phyloP scores from a whole-genome alignment of 2,329 filamentous ascomycete species.

The Alternaria conjuncta region DNA sequence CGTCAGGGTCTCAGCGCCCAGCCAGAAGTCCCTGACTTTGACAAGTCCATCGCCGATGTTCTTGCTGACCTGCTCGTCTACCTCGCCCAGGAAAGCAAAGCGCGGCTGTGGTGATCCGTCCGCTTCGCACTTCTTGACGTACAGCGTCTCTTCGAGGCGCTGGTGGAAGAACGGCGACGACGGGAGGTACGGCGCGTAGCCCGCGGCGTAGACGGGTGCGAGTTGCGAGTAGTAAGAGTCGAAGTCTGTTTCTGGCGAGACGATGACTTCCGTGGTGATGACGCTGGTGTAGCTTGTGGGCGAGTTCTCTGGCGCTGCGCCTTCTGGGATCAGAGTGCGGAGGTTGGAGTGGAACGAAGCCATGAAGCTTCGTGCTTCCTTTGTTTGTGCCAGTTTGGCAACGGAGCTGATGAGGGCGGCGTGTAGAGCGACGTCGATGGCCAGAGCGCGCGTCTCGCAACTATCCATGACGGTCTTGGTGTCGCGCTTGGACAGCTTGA shows the following conservation, averaged over 20 bases:
- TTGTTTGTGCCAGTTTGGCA: constrained; percentile 18
- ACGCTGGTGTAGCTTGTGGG: constrained; percentile 29
- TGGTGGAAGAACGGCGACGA: constrained; percentile 28
- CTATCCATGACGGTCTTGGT: constrained; percentile 19
- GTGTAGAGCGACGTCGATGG: constrained; percentile 19
- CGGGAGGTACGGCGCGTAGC: constrained; percentile 25
- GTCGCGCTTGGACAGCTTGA: constrained; percentile 12
- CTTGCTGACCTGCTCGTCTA: constrained; percentile 27
- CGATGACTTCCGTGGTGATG: constrained; percentile 27
- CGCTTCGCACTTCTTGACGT: constrained; percentile 10
- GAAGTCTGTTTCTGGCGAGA: constrained; percentile 22
- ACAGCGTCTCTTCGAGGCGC: constrained; percentile 18
- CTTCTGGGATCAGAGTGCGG: constrained; percentile 25
- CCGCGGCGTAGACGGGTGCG: constrained; percentile 23
- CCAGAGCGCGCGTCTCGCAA: constrained; percentile 11
- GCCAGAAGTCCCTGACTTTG: constrained; percentile 29
- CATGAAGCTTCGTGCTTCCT: constrained; percentile 26
- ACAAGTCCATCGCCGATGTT: constrained; percentile 21
- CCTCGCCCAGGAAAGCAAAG: constrained; percentile 23
- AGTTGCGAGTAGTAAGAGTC: constrained; percentile 26
- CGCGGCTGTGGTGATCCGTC: constrained; percentile 25
- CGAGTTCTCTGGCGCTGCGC: constrained; percentile 19
- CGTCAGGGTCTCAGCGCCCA: constrained; percentile 30
- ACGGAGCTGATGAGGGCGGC: constrained; percentile 25
- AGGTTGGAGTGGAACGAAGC: constrained; percentile 35